Base-by-base conservation (phyloP, 352 stramenopile species). In the Thraustochytrium sp. region DNA sequence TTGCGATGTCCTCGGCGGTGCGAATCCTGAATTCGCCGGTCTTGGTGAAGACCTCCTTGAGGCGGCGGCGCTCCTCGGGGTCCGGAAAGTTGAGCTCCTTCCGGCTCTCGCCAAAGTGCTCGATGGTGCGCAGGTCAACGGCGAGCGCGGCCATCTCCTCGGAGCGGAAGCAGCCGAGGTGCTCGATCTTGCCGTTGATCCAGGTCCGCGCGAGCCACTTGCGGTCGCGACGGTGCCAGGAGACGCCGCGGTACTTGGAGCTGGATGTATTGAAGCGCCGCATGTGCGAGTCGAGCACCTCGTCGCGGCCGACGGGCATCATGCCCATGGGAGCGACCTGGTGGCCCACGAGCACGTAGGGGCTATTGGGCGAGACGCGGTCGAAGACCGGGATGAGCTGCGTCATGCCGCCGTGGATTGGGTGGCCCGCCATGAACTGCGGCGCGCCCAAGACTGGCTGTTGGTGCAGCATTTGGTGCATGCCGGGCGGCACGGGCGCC, bases 81-180 rank as follows among this genome's bases (percentile, higher is more conserved):
- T 80, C 40, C 44, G 68, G 68, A 46, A 80, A 80, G 53, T 80
- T 80, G 48, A 80, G 68, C 26, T 80, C 68, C 51, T 80, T 80
- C n/a, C 53, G 48, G 26, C 31, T 64, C 34, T 61, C 36, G 31
- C 68, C 68, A 72, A 80, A 80, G 42, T 80, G 68, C 51, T 80
- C 68, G 9, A 80, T 80, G 8, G 68, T 80, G 18, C 68, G 46
- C 13, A 80, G 40, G 38, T 84, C 75, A 8, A 84, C 75, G 23
- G 55, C 55, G 11, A 84, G 61, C 9, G 75, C 75, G 49, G 75
- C 75, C 61, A 76, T 80, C 31, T 76, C 36, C 29, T 84, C 75
- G 21, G 75, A 84, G 8, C 40, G 40, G 49, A 36, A 84, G 42
- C 55, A 84, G 1, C 75, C 75, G n/a, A 84, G 29, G 49, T 84